Conservation (phyloP, 345 rosid species). For the Ceriops tagal region DNA sequence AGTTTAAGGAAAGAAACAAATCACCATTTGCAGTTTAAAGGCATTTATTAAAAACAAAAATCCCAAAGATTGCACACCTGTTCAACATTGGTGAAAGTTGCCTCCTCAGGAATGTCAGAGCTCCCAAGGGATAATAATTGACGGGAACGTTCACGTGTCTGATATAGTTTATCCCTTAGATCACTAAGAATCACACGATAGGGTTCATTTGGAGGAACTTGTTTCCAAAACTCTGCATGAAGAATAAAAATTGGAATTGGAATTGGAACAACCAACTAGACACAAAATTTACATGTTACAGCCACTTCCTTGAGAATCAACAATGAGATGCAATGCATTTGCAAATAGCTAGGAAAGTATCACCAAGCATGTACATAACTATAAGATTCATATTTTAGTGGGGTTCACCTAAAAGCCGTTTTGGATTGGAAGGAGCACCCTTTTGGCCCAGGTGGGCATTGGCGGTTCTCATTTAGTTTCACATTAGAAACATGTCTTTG, state of each 20-base stretch:
- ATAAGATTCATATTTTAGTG: no score
- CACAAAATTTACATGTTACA: no score
- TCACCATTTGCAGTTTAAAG: neutral
- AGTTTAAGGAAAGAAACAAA: neutral
- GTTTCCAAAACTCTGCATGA: conserved; percentile 84
- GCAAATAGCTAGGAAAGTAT: no score
- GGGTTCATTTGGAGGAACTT: conserved; percentile 81
- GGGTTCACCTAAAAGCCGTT: no score
- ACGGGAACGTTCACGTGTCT: conserved; percentile 89
- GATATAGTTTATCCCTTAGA: conserved; percentile 86
- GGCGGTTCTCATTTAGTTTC: no score
- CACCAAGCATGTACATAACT: no score
- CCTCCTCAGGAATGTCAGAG: conserved; percentile 81
- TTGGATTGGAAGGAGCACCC: no score
- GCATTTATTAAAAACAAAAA: neutral
- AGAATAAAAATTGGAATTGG: neutral
- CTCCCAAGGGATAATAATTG: conserved; percentile 65
- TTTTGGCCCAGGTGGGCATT: no score
- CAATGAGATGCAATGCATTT: no score
- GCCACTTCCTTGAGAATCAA: no score
- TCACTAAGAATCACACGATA: conserved; percentile 92
- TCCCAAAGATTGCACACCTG: conserved; percentile 38
- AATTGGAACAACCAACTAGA: neutral
- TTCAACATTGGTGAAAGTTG: conserved; percentile 67
- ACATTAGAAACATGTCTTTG: no score